Evolutionary conservation across 768 basidiomycete species (phyloP).

Genomic region (Pleurotus ostreatus): DNA sequence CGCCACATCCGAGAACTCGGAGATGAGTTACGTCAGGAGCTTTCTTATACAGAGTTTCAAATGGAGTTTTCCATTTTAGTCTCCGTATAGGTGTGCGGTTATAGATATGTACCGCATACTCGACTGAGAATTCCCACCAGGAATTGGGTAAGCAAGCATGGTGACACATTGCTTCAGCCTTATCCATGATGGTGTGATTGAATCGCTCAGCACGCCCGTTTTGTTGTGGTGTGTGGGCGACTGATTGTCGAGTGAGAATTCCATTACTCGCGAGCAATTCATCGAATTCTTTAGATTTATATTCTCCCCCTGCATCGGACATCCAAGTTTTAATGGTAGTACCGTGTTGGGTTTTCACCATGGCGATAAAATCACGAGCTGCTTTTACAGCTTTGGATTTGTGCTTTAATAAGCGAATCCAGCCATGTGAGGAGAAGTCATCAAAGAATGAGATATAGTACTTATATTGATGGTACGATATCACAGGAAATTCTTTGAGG

Average conservation of each 20-base stretch:
- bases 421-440: not conserved
- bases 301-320: slow-evolving; percentile 14
- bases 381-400: slow-evolving; percentile 9
- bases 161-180: slow-evolving; percentile 18
- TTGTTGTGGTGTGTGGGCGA: slow-evolving; percentile 19
- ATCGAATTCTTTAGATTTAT: slow-evolving; percentile 8
- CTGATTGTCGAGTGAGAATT: slow-evolving; percentile 16
- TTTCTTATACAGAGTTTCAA: too few species aligned
- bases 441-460: slow-evolving; percentile 4
- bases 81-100: too few species aligned
- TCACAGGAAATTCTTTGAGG: not conserved
- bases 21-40: too few species aligned
- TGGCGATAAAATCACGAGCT: slow-evolving; percentile 4
- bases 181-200: slow-evolving; percentile 20
- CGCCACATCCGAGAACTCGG: too few species aligned
- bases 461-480: not conserved
- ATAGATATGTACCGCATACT: too few species aligned
- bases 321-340: slow-evolving; percentile 6
- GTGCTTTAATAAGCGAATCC: slow-evolving; percentile 8
- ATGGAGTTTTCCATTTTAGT: too few species aligned
- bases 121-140: too few species aligned
- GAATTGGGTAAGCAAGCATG: not conserved
- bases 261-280: slow-evolving; percentile 10
- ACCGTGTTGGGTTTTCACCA: slow-evolving; percentile 10
- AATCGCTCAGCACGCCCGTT: slow-evolving; percentile 26